Percentiles rank a stretch among this genome's conserved stretches.
Conservation (phyloP, 345 rosid species). For the Mercurialis annua region DNA sequence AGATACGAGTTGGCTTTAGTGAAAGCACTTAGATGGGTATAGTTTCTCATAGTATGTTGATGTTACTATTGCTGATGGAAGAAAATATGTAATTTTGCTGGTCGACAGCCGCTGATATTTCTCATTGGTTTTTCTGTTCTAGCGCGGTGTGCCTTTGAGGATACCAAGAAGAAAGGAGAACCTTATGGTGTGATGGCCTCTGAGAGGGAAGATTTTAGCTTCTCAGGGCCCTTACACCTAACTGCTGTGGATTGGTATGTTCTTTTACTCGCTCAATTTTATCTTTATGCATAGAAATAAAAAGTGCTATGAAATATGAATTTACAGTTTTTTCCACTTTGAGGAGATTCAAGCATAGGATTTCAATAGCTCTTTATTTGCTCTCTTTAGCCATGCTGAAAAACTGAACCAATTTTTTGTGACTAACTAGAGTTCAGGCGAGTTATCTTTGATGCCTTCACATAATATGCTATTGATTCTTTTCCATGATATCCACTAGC, state of each 20-base stretch:
- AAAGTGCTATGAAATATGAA: no score
- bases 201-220: slow-evolving; percentile 62
- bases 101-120: not conserved
- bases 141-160: slow-evolving; percentile 16
- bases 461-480: not conserved
- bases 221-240: slow-evolving; percentile 67
- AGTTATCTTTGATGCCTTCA: not conserved
- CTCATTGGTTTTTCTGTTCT: slow-evolving; percentile 8
- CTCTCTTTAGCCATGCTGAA: not conserved
- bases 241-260: slow-evolving; percentile 64
- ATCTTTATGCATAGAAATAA: no score
- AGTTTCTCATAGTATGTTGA: not conserved
- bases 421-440: not conserved
- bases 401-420: not conserved
- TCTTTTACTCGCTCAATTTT: not conserved
- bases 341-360: not conserved
- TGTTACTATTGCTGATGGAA: not conserved
- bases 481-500: not conserved
- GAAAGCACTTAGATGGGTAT: not conserved
- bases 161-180: slow-evolving; percentile 16
- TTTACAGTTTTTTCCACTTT: no score
- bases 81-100: not conserved
- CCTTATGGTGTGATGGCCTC: slow-evolving; percentile 38
- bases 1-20: not conserved
- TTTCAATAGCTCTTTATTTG: not conserved